Evolutionary conservation across 495 filamentous ascomycete species (phyloP).

Genomic region (Penicillium alfredii): DNA sequence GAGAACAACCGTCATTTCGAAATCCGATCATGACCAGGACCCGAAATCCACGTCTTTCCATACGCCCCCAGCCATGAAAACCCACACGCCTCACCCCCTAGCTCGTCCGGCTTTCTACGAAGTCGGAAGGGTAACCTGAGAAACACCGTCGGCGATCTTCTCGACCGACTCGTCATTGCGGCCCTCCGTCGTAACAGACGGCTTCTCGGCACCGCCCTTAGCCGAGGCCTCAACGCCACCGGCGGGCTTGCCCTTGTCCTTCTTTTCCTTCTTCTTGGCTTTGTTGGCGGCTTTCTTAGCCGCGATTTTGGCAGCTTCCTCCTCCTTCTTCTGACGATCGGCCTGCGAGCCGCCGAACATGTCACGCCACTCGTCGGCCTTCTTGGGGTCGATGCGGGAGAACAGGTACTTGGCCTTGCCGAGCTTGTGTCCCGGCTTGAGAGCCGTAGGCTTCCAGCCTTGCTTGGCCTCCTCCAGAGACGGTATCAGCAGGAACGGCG

Average conservation of each 20-base stretch:
- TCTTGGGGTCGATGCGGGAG: constrained; percentile 73
- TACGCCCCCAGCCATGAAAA: no score
- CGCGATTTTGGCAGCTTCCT: constrained; percentile 54
- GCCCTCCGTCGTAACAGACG: constrained; percentile 18
- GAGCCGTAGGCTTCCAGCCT: constrained; percentile 52
- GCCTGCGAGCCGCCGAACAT: constrained; percentile 73
- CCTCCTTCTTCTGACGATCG: constrained; percentile 55
- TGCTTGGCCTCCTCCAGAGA: constrained; percentile 35
- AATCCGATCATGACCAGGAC: no score
- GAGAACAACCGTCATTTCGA: no score
- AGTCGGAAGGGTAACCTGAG: constrained; percentile 37
- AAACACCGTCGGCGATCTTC: constrained; percentile 36
- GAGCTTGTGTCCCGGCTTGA: constrained; percentile 72
- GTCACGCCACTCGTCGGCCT: constrained; percentile 75
- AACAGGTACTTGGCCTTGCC: constrained; percentile 81
- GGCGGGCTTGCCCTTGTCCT: constrained; percentile 41
- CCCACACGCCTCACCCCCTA: no score
- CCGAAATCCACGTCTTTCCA: no score
- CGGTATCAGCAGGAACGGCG: constrained; percentile 60
- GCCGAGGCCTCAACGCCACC: constrained; percentile 29
- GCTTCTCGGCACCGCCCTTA: constrained; percentile 30
- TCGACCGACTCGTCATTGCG: constrained; percentile 30
- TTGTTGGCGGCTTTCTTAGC: constrained; percentile 51
- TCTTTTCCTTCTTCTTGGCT: constrained; percentile 54
- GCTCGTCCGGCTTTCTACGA: no score